Base-by-base conservation (phyloP, 768 basidiomycete species). In the Lactifluus subvellereus region DNA sequence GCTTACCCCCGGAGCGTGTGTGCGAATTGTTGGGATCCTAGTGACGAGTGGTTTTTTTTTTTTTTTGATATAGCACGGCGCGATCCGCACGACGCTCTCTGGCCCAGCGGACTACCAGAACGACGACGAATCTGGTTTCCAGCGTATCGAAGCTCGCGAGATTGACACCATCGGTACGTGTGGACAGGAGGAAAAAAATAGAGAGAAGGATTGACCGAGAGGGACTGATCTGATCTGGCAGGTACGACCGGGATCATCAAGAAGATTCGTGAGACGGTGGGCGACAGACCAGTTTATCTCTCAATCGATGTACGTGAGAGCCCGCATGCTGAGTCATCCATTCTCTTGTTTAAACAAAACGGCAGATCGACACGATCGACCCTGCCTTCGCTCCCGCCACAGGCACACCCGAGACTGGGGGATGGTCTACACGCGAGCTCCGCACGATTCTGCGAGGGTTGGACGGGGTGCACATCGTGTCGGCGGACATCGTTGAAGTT, bases 401-500 rank as follows among this genome's bases (percentile, higher is more conserved):
- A 0, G 90, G 90, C 4, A 92, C 91, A 0, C 91, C 90, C 0
- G 91, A 92, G 74, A 87, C 89, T 0, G 90, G 89, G 0, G 89
- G 84, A 10, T 91, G 89, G 90, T 87, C 89, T 4, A 90, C 89
- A 7, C 85, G 91, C 61, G 90, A 93, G 73, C 75, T 91, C 55
- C 84, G 88, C 54, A 84, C 85, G 7, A 88, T 92, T 69, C 73
- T 92, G 61, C 78, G 89, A 53, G 89, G 90, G 20, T 74, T 93
- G 14, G 85, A 86, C 58, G 89, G 89, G 14, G 77, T 92, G 56
- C 77, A 83, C 62, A 85, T 93, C 64, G 88, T 92, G 51, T 89
- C 85, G 42, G 88, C 86, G 9, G 91, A 93, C 71, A 83, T 93
- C 49, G 91, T 93, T 51, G 91, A 93, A 71, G 91, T 92, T 27